Conservation (phyloP, 1,284 basidiomycete species). For the Moesziomyces antarcticus region DNA sequence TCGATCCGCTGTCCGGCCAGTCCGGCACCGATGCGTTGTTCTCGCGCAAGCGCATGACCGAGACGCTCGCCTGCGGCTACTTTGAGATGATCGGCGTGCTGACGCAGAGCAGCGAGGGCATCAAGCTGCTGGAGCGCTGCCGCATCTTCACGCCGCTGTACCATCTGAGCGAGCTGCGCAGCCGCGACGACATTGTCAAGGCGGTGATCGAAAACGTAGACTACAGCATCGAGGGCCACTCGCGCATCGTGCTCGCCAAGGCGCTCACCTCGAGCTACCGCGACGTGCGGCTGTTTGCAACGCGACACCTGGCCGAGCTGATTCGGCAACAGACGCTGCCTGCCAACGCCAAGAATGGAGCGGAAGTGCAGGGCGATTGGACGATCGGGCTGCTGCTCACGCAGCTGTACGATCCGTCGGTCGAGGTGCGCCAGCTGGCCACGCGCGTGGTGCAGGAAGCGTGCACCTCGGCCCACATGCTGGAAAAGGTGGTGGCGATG, state of each 20-base stretch:
- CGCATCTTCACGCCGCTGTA: slow-evolving; percentile 95
- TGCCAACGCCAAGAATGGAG: slow-evolving; percentile 21
- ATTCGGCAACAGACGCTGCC: slow-evolving; percentile 45
- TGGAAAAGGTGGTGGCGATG: slow-evolving; percentile 92
- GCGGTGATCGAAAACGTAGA: slow-evolving; percentile 91
- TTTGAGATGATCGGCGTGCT: slow-evolving; percentile 94
- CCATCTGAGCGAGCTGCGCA: slow-evolving; percentile 87
- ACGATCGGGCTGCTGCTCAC: slow-evolving; percentile 78
- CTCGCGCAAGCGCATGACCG: slow-evolving; percentile 82
- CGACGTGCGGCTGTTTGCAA: slow-evolving; percentile 79
- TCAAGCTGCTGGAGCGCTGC: slow-evolving; percentile 88
- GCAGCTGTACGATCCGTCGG: slow-evolving; percentile 91
- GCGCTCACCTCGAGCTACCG: slow-evolving; percentile 75
- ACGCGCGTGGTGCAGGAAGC: slow-evolving; percentile 88
- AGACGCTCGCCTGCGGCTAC: slow-evolving; percentile 89
- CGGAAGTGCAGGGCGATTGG: slow-evolving; percentile 54
- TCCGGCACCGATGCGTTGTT: slow-evolving; percentile 76
- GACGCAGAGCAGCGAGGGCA: slow-evolving; percentile 85
- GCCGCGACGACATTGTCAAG: slow-evolving; percentile 89
- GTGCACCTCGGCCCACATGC: slow-evolving; percentile 82
- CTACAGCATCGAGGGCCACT: slow-evolving; percentile 57
- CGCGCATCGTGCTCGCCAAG: slow-evolving; percentile 80
- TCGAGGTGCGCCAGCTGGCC: slow-evolving; percentile 88
- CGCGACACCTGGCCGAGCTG: slow-evolving; percentile 79
- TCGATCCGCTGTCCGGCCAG: slow-evolving; percentile 78